Conservation (phyloP, 192 early-diverging fungal species). For the Umbelopsis ramanniana region DNA sequence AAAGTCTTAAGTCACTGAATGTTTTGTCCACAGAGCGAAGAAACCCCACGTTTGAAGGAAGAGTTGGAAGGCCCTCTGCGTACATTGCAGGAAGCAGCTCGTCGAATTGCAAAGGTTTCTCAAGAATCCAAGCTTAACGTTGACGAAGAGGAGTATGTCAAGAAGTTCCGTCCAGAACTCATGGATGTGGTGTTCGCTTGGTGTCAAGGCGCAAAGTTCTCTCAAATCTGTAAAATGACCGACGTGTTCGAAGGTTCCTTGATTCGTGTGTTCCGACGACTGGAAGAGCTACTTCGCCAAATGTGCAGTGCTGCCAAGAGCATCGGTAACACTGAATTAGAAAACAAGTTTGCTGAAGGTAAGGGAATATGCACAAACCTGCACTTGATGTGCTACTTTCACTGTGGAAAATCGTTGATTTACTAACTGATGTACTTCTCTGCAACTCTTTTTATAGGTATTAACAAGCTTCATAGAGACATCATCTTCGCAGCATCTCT, state of each 20-base stretch:
- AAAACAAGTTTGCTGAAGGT: slow-evolving; percentile 92
- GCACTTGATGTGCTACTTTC: too few species aligned
- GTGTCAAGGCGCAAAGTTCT: slow-evolving; percentile 91
- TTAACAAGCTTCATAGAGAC: slow-evolving; percentile 92
- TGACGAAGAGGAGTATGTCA: slow-evolving; percentile 89
- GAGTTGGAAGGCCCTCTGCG: slow-evolving; percentile 80
- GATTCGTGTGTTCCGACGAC: slow-evolving; percentile 83
- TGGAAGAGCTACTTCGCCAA: slow-evolving; percentile 91
- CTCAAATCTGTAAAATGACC: slow-evolving; percentile 94
- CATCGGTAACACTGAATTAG: slow-evolving; percentile 93
- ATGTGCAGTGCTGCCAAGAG: slow-evolving; percentile 90
- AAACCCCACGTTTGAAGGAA: slow-evolving; percentile 60
- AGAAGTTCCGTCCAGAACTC: slow-evolving; percentile 81
- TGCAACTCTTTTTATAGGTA: slow-evolving; percentile 44
- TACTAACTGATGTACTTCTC: too few species aligned
- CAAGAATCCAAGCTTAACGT: slow-evolving; percentile 87
- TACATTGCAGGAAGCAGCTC: slow-evolving; percentile 83
- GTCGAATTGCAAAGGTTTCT: slow-evolving; percentile 83
- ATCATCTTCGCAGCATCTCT: slow-evolving; percentile 97
- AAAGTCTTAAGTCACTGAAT: not conserved
- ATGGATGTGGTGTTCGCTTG: slow-evolving; percentile 97
- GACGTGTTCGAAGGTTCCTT: slow-evolving; percentile 94
- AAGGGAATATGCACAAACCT: not conserved
- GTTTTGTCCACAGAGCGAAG: slow-evolving; percentile 37
- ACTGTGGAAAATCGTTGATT: too few species aligned